Evolutionary conservation across 1,284 basidiomycete species (phyloP).

Genomic region (Ceratobasidium sp.): DNA sequence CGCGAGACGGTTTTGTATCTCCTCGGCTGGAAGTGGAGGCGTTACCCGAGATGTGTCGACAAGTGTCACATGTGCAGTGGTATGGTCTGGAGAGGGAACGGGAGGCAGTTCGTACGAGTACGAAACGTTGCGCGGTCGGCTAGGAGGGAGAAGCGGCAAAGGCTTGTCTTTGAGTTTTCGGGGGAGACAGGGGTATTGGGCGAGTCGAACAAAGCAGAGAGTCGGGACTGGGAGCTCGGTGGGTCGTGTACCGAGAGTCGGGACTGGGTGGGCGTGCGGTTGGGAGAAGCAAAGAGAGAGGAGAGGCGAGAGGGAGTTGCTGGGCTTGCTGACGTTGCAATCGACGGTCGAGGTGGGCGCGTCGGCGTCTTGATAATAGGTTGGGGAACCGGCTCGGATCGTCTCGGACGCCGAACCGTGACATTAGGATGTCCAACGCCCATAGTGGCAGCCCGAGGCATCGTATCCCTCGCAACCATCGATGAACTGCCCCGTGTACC

Average conservation of each 20-base stretch:
- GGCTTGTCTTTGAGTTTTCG: not conserved
- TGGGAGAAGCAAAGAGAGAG: constrained; percentile 15
- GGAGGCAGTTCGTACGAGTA: constrained; percentile 10
- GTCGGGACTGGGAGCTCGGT: too few species aligned
- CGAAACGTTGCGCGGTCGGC: constrained; percentile 25
- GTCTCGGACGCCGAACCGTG: constrained; percentile 15
- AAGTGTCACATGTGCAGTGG: constrained; percentile 14
- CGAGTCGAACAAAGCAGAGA: not conserved
- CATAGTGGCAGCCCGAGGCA: constrained; percentile 9
- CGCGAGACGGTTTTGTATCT: constrained; percentile 12
- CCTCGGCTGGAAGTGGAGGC: constrained; percentile 4
- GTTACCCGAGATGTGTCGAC: not conserved
- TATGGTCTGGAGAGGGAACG: constrained; percentile 5
- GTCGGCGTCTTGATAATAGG: not conserved
- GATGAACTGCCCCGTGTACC: constrained; percentile 24
- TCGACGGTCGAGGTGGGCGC: not conserved
- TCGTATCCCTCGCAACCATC: constrained; percentile 3
- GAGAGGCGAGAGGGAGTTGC: constrained; percentile 8
- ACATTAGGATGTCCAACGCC: constrained; percentile 21
- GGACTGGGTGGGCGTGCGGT: not conserved
- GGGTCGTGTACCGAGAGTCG: too few species aligned
- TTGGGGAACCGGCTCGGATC: constrained; percentile 1
- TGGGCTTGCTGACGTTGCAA: not conserved
- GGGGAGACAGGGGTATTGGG: constrained; percentile 15
- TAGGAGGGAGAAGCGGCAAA: constrained; percentile 9